These are phyloP conservation scores for Singerocomus rubriflavus DNA, from an alignment of 1,284 basidiomycete species.

Conservation along the genomic window DNA sequence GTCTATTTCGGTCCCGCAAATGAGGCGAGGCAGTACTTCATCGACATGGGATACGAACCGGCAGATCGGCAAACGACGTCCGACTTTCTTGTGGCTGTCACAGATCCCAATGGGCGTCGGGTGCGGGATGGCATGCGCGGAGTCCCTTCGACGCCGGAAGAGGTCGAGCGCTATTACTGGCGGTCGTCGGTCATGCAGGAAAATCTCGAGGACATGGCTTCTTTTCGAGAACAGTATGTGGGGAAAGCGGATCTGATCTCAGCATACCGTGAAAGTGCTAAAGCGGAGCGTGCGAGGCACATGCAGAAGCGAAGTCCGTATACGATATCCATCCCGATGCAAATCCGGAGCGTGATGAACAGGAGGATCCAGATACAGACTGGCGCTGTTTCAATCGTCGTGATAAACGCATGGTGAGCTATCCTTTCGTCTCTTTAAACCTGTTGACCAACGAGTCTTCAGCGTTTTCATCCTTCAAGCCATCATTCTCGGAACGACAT, in stretches of 20 bases:
- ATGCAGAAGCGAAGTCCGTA: constrained; percentile 43
- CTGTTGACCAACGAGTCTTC: constrained; percentile 23
- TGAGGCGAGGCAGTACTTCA: constrained; percentile 63
- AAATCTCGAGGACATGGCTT: constrained; percentile 37
- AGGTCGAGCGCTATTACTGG: constrained; percentile 49
- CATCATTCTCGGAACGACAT: constrained; percentile 76
- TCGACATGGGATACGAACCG: constrained; percentile 65
- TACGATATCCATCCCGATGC: constrained; percentile 52
- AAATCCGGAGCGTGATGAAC: constrained; percentile 63
- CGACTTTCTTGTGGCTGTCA: constrained; percentile 66
- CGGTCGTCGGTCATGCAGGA: constrained; percentile 27
- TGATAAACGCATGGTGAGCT: constrained; percentile 36
- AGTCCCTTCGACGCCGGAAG: constrained; percentile 59
- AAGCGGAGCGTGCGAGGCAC: constrained; percentile 48
- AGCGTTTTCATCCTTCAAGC: constrained; percentile 59
- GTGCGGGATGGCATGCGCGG: constrained; percentile 45
- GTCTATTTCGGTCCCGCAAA: constrained; percentile 66
- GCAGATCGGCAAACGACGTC: constrained; percentile 60
- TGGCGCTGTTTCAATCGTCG: constrained; percentile 48
- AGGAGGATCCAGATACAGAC: constrained; percentile 66
- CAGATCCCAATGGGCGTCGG: constrained; percentile 57
- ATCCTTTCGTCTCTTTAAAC: constrained; percentile 8
- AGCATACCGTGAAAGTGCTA: constrained; percentile 49
- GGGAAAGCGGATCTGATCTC: constrained; percentile 35
- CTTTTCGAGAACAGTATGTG: constrained; percentile 36